Conservation (phyloP, 2,329 filamentous ascomycete species). For the Alternaria triticimaculans region DNA sequence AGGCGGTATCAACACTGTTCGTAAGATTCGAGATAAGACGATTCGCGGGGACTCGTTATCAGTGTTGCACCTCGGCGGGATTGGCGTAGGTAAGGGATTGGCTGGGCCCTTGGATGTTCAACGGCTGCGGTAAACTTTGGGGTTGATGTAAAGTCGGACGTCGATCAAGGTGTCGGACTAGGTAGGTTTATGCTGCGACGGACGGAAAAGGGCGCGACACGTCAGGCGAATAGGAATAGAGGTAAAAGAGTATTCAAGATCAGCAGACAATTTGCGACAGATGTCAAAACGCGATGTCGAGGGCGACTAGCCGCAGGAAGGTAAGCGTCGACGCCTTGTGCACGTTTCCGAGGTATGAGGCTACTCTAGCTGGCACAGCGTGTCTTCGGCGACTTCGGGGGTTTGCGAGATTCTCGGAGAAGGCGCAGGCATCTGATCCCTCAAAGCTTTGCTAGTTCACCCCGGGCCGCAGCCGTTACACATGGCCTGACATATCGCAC, state of each 20-base stretch:
- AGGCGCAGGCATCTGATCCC: background rate
- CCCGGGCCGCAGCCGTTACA: slow-evolving; percentile 14
- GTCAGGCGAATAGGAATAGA: slow-evolving; percentile 13
- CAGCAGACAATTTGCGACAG: slow-evolving; percentile 41
- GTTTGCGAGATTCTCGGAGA: slow-evolving; percentile 7
- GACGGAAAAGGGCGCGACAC: background rate
- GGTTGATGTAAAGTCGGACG: slow-evolving; percentile 1
- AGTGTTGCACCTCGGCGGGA: slow-evolving; percentile 4
- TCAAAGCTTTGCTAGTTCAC: slow-evolving; percentile 8
- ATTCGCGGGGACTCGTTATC: background rate
- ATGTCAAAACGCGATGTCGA: slow-evolving; percentile 31
- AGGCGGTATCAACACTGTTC: background rate
- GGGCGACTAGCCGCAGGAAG: slow-evolving; percentile 27
- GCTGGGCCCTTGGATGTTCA: background rate
- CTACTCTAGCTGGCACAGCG: slow-evolving; percentile 1
- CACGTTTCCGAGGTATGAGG: slow-evolving; percentile 2
- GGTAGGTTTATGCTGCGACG: slow-evolving; percentile 1
- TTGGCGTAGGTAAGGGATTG: background rate
- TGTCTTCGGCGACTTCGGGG: slow-evolving; percentile 6
- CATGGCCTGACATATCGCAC: slow-evolving; percentile 1
- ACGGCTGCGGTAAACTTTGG: background rate
- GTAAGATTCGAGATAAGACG: slow-evolving; percentile 1
- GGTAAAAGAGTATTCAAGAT: slow-evolving; percentile 19
- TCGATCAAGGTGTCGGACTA: background rate
- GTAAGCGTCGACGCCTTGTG: slow-evolving; percentile 11